Percentiles rank a stretch among this genome's conserved stretches.
These are phyloP conservation scores for Fennellomyces sp. DNA, from an alignment of 371 early-diverging fungal species.

Conservation along the genomic window DNA sequence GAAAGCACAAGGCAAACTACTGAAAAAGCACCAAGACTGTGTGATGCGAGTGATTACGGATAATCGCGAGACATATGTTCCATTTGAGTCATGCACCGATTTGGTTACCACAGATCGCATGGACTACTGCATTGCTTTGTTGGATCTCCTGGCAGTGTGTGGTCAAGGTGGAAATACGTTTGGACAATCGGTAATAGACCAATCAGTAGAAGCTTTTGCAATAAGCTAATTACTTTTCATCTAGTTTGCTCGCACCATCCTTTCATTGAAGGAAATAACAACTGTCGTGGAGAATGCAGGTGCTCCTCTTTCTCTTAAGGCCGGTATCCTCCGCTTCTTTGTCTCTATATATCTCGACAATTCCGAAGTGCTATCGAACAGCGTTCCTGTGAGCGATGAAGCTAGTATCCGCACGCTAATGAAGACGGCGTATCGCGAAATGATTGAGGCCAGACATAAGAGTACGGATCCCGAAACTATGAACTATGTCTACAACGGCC, in stretches of 20 bases:
- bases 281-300: slow-evolving; percentile 12
- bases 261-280: slow-evolving; percentile 30
- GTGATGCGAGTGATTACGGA: slow-evolving; percentile 50
- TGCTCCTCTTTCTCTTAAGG: slow-evolving; percentile 18
- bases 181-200: slow-evolving; percentile 44
- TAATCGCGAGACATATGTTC: slow-evolving; percentile 36
- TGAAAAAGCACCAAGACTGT: slow-evolving; percentile 49
- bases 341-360: slow-evolving; percentile 43
- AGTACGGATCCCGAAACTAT: neutral
- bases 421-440: slow-evolving; percentile 12
- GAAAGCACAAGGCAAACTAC: slow-evolving; percentile 47
- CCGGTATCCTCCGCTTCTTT: slow-evolving; percentile 29
- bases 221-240: too few species aligned
- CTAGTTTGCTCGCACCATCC: slow-evolving; percentile 40
- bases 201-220: neutral
- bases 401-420: slow-evolving; percentile 18
- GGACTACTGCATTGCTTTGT: slow-evolving; percentile 42
- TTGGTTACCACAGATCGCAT: slow-evolving; percentile 21
- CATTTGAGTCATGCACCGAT: slow-evolving; percentile 27
- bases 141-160: slow-evolving; percentile 46
- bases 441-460: slow-evolving; percentile 11
- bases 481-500: slow-evolving; percentile 27
- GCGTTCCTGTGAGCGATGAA: slow-evolving; percentile 22
- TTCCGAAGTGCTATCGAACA: slow-evolving; percentile 23
- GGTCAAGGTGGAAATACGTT: slow-evolving; percentile 56